phyloP scores from a whole-genome alignment of 1,284 basidiomycete species.

The Papiliotrema nemorosa region DNA sequence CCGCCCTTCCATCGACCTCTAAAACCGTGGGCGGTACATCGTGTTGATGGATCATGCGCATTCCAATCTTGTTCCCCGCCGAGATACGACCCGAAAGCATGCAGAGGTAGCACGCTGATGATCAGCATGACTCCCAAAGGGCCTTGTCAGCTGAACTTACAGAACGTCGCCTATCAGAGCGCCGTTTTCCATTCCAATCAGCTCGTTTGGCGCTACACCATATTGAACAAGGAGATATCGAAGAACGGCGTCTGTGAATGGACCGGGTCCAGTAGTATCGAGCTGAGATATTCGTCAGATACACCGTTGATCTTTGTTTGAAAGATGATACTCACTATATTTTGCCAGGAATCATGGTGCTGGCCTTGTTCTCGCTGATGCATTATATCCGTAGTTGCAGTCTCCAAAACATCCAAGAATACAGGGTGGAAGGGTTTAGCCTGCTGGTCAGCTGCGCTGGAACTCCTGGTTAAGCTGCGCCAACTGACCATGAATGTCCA shows the following conservation, averaged over 20 bases:
- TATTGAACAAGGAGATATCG: slow-evolving; percentile 30
- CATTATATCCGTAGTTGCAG: slow-evolving; percentile 5
- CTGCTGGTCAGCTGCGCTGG: too few relatives aligned
- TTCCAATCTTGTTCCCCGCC: slow-evolving; percentile 8
- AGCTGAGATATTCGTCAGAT: slow-evolving; percentile 7
- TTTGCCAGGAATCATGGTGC: not conserved
- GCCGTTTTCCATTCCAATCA: slow-evolving; percentile 12
- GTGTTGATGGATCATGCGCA: slow-evolving; percentile 2
- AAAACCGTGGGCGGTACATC: slow-evolving; percentile 14
- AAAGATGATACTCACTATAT: not conserved
- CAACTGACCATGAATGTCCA: slow-evolving; percentile 17
- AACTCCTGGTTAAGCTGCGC: too few relatives aligned
- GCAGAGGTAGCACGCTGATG: slow-evolving; percentile 7
- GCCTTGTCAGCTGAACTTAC: too few relatives aligned
- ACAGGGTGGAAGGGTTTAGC: slow-evolving; percentile 25
- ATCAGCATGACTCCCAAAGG: not conserved
- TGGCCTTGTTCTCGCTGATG: not conserved
- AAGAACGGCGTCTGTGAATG: slow-evolving; percentile 24
- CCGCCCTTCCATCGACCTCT: slow-evolving; percentile 12
- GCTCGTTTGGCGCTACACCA: slow-evolving; percentile 23
- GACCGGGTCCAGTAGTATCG: slow-evolving; percentile 25
- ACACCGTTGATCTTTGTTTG: not conserved
- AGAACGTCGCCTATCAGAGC: slow-evolving; percentile 31
- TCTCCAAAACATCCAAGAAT: slow-evolving; percentile 27
- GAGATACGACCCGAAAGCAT: slow-evolving; percentile 7